Base-by-base conservation (phyloP, 352 stramenopile genomes). In the Thalassiosira delicatula region DNA sequence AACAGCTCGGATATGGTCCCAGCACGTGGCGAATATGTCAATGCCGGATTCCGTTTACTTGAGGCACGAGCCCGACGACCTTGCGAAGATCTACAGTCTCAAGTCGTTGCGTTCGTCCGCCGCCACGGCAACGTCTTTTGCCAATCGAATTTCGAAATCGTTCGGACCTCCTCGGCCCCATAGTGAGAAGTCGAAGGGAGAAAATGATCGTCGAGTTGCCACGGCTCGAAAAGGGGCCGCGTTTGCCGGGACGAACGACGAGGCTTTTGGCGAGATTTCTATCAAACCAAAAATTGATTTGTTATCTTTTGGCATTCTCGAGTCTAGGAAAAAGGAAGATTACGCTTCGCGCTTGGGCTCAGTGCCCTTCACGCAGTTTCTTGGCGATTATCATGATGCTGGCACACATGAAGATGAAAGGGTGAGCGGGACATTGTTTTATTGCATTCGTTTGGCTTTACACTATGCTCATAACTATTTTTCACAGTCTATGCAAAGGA, bases 21-120 rank as follows among this genome's bases (percentile, higher is more conserved):
- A 71, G 40, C 62, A 71, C 42, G 62, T 71, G 23, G 42, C 30
- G 56, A 56, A 42, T 68, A 27, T 65, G 32, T 56, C 56, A 68
- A 68, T 60, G 53, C 23, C 46, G 2, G 54, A 37, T 9, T 67
- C 54, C 9, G 33, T 63, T n/a, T 65, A 77, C 29, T 46, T 83
- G 19, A 76, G 37, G 25, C 75, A 83, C 37, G 62, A 83, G 19
- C 66, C 75, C 1, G 54, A 73, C 7, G 75, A 77, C 77, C 29
- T 83, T 1, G 17, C 49, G 56, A 68, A 65, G 23, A 73, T 83
- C 23, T 42, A 73, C 21, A 35, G 46, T 40, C 35, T 70, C 12
- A 77, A 83, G 40, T 68, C 59, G 32, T 29, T 61, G 35, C 32
- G 42, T 17, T 66, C 49, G 35, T 66, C 27, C 25, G 29, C 59